These are phyloP conservation scores for Tolypocladium pustulatum DNA, from an alignment of 2,329 filamentous ascomycete genomes.

Conservation along the genomic window DNA sequence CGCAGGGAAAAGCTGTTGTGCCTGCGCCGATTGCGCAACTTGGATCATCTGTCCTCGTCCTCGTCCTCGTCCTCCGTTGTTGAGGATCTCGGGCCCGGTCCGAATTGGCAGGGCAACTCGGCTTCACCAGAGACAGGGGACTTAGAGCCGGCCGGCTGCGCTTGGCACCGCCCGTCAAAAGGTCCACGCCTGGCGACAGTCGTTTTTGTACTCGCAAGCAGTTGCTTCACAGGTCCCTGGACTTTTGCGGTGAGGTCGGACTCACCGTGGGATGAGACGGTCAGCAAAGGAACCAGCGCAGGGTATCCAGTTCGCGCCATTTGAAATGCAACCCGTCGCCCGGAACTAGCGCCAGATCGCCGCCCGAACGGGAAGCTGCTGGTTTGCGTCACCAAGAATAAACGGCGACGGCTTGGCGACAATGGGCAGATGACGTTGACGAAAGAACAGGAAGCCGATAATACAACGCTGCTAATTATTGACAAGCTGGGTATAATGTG, in stretches of 20 bases:
- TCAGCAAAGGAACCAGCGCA: neutral
- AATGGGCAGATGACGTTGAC: neutral
- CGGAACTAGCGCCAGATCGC: neutral
- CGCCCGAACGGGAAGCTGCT: neutral
- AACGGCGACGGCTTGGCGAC: neutral
- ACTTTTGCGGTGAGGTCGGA: neutral
- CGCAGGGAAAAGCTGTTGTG: neutral
- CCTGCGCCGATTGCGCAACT: neutral
- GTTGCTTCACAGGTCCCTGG: neutral
- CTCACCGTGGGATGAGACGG: neutral
- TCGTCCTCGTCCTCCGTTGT: neutral
- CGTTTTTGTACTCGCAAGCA: neutral
- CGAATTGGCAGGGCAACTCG: neutral
- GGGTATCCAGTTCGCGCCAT: neutral
- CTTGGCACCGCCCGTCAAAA: neutral
- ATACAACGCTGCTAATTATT: neutral
- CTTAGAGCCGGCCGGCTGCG: neutral
- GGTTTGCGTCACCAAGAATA: neutral
- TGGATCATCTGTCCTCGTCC: too few species aligned
- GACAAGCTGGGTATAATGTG: neutral
- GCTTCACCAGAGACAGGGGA: neutral
- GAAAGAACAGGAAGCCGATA: neutral
- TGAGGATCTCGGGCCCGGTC: neutral
- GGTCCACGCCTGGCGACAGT: neutral
- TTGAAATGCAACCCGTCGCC: neutral